Percentiles rank a stretch among this genome's conserved stretches.
Evolutionary conservation across 345 rosid genomes (phyloP).

Genomic region (Eucalyptus shirleyi): DNA sequence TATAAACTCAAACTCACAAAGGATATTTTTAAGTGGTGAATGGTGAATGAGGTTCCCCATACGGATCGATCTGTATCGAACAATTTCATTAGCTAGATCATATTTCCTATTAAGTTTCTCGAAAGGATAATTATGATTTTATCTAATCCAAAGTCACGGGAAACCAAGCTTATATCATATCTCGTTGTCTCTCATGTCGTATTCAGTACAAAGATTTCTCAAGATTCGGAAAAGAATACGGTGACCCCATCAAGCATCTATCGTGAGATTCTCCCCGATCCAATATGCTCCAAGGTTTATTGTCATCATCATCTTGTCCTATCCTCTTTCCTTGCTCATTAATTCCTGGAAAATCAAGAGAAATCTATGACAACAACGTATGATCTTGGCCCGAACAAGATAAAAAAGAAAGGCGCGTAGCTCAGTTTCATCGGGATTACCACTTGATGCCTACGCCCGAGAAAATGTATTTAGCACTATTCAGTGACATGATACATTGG

Average conservation of each 20-base stretch:
- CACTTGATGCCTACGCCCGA: not conserved
- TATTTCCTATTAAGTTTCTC: not conserved
- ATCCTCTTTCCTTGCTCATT: not conserved
- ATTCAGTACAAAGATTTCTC: not conserved
- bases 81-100: not conserved
- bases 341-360: not conserved
- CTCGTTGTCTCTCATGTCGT: not conserved
- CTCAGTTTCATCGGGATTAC: not conserved
- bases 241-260: not conserved
- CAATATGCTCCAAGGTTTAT: not conserved
- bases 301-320: not conserved
- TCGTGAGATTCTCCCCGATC: not conserved
- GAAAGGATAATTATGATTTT: not conserved
- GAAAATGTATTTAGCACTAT: not conserved
- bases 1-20: not conserved
- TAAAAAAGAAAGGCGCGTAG: not conserved
- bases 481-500: not conserved
- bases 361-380: not conserved
- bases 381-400: not conserved
- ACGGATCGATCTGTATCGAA: not conserved
- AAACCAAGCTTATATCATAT: not conserved
- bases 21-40: not conserved
- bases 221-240: not conserved
- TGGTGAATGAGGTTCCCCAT: not conserved
- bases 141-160: not conserved